phyloP scores from a whole-genome alignment of 495 filamentous ascomycete genomes.

The Daldinia caldariorum region DNA sequence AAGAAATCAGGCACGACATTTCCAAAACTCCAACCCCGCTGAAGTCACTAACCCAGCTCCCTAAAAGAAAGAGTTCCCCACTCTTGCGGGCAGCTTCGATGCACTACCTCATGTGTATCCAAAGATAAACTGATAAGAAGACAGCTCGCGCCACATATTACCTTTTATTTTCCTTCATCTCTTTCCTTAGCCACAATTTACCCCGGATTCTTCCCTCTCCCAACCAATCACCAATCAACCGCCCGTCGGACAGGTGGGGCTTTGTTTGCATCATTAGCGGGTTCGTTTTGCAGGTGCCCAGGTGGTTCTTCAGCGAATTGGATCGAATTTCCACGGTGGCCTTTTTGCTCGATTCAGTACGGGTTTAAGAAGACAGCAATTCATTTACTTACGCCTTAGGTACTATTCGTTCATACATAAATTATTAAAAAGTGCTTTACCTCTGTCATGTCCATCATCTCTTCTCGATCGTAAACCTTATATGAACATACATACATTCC shows the following conservation, averaged over 20 bases:
- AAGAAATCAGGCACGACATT: conserved; percentile 18
- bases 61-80: background rate
- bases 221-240: conserved; percentile 32
- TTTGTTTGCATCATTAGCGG: background rate
- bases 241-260: background rate
- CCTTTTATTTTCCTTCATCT: background rate
- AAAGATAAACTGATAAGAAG: background rate
- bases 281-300: background rate
- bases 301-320: conserved; percentile 29
- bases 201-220: conserved; percentile 36
- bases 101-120: background rate
- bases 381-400: no score
- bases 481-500: background rate
- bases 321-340: conserved; percentile 50
- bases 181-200: conserved; percentile 34
- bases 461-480: conserved; percentile 30
- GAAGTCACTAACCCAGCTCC: conserved; percentile 21
- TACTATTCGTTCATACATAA: no score
- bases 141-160: conserved; percentile 45
- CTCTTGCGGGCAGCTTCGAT: background rate
- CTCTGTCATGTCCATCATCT: conserved; percentile 28
- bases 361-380: conserved; percentile 37
- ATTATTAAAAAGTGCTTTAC: no score
- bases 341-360: conserved; percentile 48
- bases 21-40: conserved; percentile 33